phyloP scores from a whole-genome alignment of 345 rosid species.

The Euphorbia peplus region DNA sequence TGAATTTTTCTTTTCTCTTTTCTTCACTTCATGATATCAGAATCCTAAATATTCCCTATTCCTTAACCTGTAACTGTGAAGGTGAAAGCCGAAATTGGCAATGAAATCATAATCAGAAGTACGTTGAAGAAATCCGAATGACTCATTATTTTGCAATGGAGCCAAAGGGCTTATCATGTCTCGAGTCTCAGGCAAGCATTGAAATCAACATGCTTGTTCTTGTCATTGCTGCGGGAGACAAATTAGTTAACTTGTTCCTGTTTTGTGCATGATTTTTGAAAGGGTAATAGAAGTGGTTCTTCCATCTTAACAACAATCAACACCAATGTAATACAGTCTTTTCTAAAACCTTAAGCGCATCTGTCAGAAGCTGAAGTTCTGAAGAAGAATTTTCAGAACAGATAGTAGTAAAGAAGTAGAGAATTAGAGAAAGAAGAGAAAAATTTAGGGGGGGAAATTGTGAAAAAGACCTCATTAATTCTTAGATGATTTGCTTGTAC shows the following conservation, averaged over 20 bases:
- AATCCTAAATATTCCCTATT: not conserved
- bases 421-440: no score
- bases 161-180: not conserved
- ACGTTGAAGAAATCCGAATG: not conserved
- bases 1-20: not conserved
- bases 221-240: not conserved
- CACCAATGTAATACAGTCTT: not conserved
- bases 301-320: not conserved
- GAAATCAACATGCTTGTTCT: not conserved
- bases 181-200: not conserved
- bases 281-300: not conserved
- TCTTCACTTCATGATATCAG: not conserved
- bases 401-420: no score
- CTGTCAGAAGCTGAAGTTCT: no score
- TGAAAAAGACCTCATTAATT: no score
- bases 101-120: not conserved
- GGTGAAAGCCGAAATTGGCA: not conserved
- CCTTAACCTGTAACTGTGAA: not conserved
- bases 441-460: no score
- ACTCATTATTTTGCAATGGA: not conserved
- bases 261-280: not conserved
- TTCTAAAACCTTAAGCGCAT: not conserved
- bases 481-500: no score
- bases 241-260: not conserved
- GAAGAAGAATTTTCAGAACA: no score